Conservation (phyloP, 805 yeast species). For the Wickerhamomyces bisporus region DNA sequence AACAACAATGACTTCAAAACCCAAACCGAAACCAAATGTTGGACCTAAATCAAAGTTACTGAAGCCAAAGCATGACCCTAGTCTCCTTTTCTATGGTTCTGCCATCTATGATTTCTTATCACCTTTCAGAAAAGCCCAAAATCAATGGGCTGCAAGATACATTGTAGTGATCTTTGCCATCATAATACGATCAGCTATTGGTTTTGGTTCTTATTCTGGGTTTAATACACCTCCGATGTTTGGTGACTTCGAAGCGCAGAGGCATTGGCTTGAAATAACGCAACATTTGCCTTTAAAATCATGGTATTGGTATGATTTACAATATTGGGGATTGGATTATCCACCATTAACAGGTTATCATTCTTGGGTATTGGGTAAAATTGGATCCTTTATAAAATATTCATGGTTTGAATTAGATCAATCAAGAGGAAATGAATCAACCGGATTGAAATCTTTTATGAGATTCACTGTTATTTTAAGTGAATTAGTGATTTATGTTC, state of each 20-base stretch:
- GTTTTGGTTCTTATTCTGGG: conserved; percentile 87
- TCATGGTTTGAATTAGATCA: conserved; percentile 70
- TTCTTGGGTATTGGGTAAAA: conserved; percentile 69
- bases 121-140: conserved; percentile 74
- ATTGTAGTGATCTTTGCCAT: conserved; percentile 68
- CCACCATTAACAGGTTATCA: conserved; percentile 97
- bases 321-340: conserved; percentile 96
- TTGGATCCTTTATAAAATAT: conserved; percentile 61
- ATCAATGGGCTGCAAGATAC: conserved; percentile 88
- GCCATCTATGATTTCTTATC: conserved; percentile 76
- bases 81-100: conserved; percentile 40
- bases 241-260: conserved; percentile 97
- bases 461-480: conserved; percentile 71
- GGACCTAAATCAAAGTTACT: too few relatives aligned
- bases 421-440: conserved; percentile 73
- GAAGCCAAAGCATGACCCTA: conserved; percentile 6
- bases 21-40: neutral
- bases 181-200: conserved; percentile 77
- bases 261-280: conserved; percentile 97
- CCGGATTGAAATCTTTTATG: conserved; percentile 76
- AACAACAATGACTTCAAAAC: neutral
- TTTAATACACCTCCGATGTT: conserved; percentile 63
- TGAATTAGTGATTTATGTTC: conserved; percentile 70
- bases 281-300: conserved; percentile 60
- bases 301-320: conserved; percentile 89